A percentile compares a stretch with the other conserved stretches of the same genome.
phyloP scores from a whole-genome alignment of 257 asterid genomes.

The Verbascum thapsus region DNA sequence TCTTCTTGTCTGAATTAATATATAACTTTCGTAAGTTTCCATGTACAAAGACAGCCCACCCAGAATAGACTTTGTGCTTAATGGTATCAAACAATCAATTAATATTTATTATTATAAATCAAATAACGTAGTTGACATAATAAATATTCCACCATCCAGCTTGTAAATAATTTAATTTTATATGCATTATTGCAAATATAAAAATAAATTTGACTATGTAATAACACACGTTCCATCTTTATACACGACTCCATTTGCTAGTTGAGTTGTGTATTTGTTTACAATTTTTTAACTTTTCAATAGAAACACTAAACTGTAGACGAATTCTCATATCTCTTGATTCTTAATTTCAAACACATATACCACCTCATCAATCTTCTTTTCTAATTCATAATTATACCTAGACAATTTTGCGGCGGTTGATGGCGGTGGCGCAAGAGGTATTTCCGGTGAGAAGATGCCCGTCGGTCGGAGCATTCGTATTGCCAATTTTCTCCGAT shows the following conservation, averaged over 20 bases:
- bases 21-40: too few relatives aligned
- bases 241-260: conserved; percentile 54
- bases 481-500: conserved; percentile 57
- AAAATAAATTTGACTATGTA: not conserved
- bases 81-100: not conserved
- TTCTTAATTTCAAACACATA: conserved; percentile 39
- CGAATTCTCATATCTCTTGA: too few relatives aligned
- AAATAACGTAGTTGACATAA: not conserved
- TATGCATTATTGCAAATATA: not conserved
- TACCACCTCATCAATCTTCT: too few relatives aligned
- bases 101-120: not conserved
- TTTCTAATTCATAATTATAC: conserved; percentile 1
- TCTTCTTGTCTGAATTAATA: too few relatives aligned
- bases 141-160: conserved; percentile 5
- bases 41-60: not conserved
- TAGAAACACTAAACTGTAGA: too few relatives aligned
- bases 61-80: not conserved
- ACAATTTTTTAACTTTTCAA: too few relatives aligned
- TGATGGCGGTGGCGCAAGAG: conserved; percentile 66
- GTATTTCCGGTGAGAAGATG: conserved; percentile 67
- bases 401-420: not conserved
- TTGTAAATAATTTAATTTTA: conserved; percentile 13
- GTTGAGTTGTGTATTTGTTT: too few relatives aligned
- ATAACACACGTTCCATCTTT: conserved; percentile 43
- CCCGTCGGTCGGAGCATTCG: conserved; percentile 62